Conservation (phyloP, 1,139 yeast genomes). For the Pichia terricola region DNA sequence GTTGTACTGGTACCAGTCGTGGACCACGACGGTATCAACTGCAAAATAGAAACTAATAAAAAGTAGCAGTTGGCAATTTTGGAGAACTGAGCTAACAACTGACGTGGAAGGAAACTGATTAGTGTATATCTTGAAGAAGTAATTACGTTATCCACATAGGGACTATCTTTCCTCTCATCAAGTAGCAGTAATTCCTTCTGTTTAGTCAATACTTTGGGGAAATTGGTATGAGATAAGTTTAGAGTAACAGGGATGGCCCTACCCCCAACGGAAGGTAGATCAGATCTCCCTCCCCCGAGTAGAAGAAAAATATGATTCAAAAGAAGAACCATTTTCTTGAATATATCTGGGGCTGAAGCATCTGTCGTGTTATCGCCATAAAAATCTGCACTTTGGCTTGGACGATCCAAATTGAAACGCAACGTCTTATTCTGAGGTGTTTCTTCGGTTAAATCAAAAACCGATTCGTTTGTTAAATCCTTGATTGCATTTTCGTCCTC, state of each 20-base stretch:
- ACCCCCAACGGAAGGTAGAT: conserved; percentile 57
- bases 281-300: conserved; percentile 34
- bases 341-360: conserved; percentile 1
- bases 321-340: conserved; percentile 3
- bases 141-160: conserved; percentile 59
- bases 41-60: conserved; percentile 79
- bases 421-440: too few relatives aligned
- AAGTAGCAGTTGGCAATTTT: conserved; percentile 85
- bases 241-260: conserved; percentile 61
- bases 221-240: conserved; percentile 25
- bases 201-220: conserved; percentile 13
- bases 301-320: conserved; percentile 17
- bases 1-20: conserved; percentile 97
- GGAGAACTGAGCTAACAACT: conserved; percentile 81
- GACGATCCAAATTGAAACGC: not conserved
- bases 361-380: not conserved
- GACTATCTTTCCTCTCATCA: conserved; percentile 60
- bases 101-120: conserved; percentile 79
- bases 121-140: conserved; percentile 83
- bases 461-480: conserved; percentile 17
- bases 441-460: conserved; percentile 19
- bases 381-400: not conserved
- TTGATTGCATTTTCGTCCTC: conserved; percentile 10
- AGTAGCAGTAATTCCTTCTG: conserved; percentile 28
- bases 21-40: conserved; percentile 95